phyloP scores from a whole-genome alignment of 169 alveolate species.

The Perkinsus chesapeaki region DNA sequence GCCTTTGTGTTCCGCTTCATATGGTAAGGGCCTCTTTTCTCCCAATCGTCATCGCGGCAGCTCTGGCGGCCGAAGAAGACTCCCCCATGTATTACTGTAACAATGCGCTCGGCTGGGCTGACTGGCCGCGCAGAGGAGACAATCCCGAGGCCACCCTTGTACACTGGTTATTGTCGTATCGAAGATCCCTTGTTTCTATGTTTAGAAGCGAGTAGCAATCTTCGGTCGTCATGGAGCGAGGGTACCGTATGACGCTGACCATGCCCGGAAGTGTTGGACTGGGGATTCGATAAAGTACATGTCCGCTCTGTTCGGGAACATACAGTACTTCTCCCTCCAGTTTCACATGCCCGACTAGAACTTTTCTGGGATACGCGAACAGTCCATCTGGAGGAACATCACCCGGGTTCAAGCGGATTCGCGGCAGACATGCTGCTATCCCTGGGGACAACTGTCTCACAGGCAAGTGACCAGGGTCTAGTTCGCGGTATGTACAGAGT shows the following conservation, averaged over 20 bases:
- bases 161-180: no score
- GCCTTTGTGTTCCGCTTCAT: no score
- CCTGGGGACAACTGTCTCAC: neutral
- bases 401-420: neutral
- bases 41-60: no score
- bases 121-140: no score
- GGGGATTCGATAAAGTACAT: neutral
- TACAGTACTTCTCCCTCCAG: neutral
- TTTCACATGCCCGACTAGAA: neutral
- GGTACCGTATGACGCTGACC: neutral
- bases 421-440: neutral
- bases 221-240: neutral
- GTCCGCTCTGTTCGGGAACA: neutral
- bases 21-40: no score
- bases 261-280: no score
- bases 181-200: no score
- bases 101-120: no score
- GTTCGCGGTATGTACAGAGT: neutral
- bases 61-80: no score
- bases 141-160: no score
- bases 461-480: neutral
- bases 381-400: neutral
- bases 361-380: neutral
- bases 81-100: no score
- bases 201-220: neutral